A percentile compares a stretch with the other conserved stretches of the same genome.
These are phyloP conservation scores for Mangifera indica DNA, from an alignment of 345 rosid species.

Conservation along the genomic window DNA sequence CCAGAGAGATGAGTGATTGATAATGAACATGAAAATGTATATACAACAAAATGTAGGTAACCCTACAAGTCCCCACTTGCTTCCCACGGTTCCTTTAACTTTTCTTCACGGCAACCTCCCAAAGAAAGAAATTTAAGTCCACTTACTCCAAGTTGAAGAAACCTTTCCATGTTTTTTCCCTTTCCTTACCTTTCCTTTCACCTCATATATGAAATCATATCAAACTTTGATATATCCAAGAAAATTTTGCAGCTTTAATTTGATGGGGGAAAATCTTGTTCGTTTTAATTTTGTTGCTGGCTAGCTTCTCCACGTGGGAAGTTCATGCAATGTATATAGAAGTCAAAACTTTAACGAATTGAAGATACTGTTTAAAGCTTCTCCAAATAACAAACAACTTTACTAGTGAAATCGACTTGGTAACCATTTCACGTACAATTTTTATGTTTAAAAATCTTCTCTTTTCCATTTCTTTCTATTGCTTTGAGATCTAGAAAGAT, in stretches of 20 bases:
- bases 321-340: constrained; percentile 22
- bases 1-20: too few relatives aligned
- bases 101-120: constrained; percentile 54
- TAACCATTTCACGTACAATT: constrained; percentile 23
- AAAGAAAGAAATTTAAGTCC: constrained; percentile 47
- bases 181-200: constrained; percentile 10
- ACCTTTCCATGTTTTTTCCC: constrained; percentile 7
- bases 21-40: neutral
- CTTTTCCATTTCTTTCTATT: constrained; percentile 22
- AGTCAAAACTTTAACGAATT: constrained; percentile 44
- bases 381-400: constrained; percentile 17
- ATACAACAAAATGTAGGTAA: constrained; percentile 10
- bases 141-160: constrained; percentile 37
- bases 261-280: constrained; percentile 24
- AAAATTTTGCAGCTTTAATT: constrained; percentile 21
- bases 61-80: constrained; percentile 27
- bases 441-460: neutral
- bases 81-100: constrained; percentile 38
- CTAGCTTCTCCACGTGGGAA: constrained; percentile 25
- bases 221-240: constrained; percentile 14
- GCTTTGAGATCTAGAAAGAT: constrained; percentile 27
- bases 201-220: constrained; percentile 17
- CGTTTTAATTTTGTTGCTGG: constrained; percentile 25
- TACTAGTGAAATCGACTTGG: constrained; percentile 30
- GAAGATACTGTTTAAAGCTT: constrained; percentile 33